Base-by-base conservation (phyloP, 2,329 filamentous ascomycete species). In the Thielaviopsis populi region DNA sequence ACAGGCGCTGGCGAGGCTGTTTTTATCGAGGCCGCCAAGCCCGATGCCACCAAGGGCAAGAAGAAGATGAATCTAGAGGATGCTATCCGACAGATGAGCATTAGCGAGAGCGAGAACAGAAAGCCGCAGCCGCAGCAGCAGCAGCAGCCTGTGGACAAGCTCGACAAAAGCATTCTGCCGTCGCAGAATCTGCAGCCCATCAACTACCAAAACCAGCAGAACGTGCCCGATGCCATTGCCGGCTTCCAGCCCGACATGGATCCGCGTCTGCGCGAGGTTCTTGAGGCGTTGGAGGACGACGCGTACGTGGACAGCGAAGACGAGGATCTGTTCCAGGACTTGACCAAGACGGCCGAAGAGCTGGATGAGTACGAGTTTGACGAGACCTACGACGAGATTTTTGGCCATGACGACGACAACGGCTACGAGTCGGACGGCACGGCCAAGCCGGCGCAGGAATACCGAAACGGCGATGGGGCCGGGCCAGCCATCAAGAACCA, bases 241-340 rank as follows among this genome's bases (percentile, higher is more conserved):
- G 94, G 94, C 0, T 96, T 99, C 73, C 88, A 99, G 74, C 94
- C 95, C 6, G 91, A 97, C 71, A 97, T 99, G 94, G 95, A 99
- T 71, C 91, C 91, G 1, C 81, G 92, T 46, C 73, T 99, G 69
- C 83, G 94, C 56, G 94, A 99, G 73, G 91, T 91, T 4, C 76
- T 99, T 27, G 91, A 96, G 74, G 94, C 94, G 11, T 77, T 99
- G 37, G 94, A 99, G 59, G 94, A 99, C 70, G 94, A 99, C 27
- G 92, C 88, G 1, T 99, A 90, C 71, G 91, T 99, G 1, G 92
- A 88, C 59, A 81, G 88, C 6, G 83, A 91, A 24, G 83, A 92
- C 42, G 89, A 94, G n/a, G 88, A 94, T 63, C 76, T 97, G 61
- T 97, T 99, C 73, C 83, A 82, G 54, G 75, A 86, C 68, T 75